A percentile compares a stretch with the other conserved stretches of the same genome.
Evolutionary conservation across 1,284 basidiomycete genomes (phyloP).

Genomic region (Fomes fomentarius): DNA sequence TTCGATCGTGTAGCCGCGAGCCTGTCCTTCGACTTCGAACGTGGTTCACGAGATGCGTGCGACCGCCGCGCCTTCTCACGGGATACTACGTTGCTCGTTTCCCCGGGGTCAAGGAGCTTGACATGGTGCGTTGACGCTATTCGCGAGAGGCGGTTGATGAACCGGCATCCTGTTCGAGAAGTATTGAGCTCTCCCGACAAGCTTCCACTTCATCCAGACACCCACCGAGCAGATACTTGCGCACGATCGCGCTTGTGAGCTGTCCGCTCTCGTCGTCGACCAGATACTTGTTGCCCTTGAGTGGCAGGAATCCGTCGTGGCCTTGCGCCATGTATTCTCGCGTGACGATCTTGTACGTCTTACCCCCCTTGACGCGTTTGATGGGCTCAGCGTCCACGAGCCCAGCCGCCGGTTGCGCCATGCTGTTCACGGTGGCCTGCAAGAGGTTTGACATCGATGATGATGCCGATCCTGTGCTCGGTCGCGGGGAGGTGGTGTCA

Average conservation of each 20-base stretch:
- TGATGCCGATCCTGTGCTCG: conserved; percentile 19
- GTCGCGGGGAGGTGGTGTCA: conserved; percentile 40
- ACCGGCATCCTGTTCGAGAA: conserved; percentile 56
- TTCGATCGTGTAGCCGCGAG: conserved; percentile 15
- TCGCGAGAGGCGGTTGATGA: conserved; percentile 63
- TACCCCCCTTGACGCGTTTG: conserved; percentile 54
- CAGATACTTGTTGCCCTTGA: conserved; percentile 71
- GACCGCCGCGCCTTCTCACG: conserved; percentile 43
- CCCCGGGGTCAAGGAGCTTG: conserved; percentile 41
- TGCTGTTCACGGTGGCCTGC: conserved; percentile 13
- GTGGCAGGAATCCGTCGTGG: conserved; percentile 80
- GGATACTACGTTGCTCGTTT: conserved; percentile 46
- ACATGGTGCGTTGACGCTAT: conserved; percentile 34
- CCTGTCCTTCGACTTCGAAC: conserved; percentile 21
- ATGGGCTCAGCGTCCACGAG: conserved; percentile 54
- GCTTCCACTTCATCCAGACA: conserved; percentile 5
- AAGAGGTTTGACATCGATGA: conserved; percentile 33
- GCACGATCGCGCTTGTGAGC: conserved; percentile 80
- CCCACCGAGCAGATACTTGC: conserved; percentile 85
- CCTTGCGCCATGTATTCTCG: conserved; percentile 78
- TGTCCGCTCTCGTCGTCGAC: conserved; percentile 88
- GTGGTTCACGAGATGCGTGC: conserved; percentile 24
- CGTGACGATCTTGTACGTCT: conserved; percentile 78
- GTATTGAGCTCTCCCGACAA: no score
- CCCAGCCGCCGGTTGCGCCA: conserved; percentile 4